phyloP scores from a whole-genome alignment of 1,139 yeast genomes.

The Debaryomycetaceae sp. region DNA sequence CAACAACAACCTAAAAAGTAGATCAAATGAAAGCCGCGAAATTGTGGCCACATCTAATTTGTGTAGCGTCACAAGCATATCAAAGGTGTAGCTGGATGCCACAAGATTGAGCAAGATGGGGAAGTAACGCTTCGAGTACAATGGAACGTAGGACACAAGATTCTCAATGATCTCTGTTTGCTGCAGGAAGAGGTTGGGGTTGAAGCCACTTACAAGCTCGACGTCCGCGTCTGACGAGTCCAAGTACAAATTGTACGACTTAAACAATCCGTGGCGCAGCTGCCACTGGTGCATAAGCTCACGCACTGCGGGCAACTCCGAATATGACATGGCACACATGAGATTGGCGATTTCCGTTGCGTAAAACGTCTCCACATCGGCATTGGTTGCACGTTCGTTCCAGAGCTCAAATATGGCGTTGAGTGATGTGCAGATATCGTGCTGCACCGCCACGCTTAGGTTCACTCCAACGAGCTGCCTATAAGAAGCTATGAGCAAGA shows the following conservation, averaged over 20 bases:
- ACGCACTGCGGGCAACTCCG: constrained; percentile 10
- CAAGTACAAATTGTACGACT: constrained; percentile 19
- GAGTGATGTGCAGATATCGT: constrained; percentile 13
- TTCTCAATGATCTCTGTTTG: constrained; percentile 14
- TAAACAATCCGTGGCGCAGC: constrained; percentile 15
- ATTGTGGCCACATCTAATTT: constrained; percentile 17
- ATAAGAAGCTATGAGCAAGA: constrained; percentile 27
- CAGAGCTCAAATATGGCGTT: constrained; percentile 11
- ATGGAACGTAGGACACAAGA: constrained; percentile 15
- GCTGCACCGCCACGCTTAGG: constrained; percentile 9
- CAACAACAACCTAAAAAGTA: constrained; percentile 20
- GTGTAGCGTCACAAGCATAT: constrained; percentile 12
- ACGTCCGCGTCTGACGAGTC: constrained; percentile 18
- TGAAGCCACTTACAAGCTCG: constrained; percentile 18
- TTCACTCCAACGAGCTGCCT: constrained; percentile 15
- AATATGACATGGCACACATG: constrained; percentile 17
- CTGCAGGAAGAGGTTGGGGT: constrained; percentile 15
- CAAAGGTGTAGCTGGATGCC: constrained; percentile 17
- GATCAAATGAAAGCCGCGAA: constrained; percentile 22
- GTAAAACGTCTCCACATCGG: constrained; percentile 13
- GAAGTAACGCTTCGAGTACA: constrained; percentile 22
- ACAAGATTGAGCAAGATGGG: constrained; percentile 27
- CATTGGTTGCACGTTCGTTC: constrained; percentile 12
- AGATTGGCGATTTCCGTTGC: constrained; percentile 17
- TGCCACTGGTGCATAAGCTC: constrained; percentile 8